Percentiles rank a stretch among this genome's conserved stretches.
phyloP scores from a whole-genome alignment of 1,139 yeast genomes.

The Nakaseomyces delphensis region DNA sequence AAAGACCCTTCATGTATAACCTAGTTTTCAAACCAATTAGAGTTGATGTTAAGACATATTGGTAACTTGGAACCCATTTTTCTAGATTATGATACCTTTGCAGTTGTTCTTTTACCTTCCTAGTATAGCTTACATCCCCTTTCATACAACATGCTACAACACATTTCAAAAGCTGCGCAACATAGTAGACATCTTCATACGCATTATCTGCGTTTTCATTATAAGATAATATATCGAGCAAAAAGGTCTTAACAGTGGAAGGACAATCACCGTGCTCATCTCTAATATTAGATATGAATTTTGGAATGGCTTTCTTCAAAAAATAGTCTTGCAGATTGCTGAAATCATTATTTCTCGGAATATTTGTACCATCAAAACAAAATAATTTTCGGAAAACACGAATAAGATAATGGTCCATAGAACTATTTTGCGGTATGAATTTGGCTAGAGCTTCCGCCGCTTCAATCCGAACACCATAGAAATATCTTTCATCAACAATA shows the following conservation, averaged over 20 bases:
- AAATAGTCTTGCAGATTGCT: slow-evolving; percentile 57
- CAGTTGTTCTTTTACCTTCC: slow-evolving; percentile 49
- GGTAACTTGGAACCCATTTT: slow-evolving; percentile 76
- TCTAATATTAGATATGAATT: slow-evolving; percentile 50
- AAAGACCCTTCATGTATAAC: slow-evolving; percentile 51
- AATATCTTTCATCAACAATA: slow-evolving; percentile 74
- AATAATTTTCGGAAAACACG: slow-evolving; percentile 60
- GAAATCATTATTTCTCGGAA: slow-evolving; percentile 80
- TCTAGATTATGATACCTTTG: slow-evolving; percentile 73
- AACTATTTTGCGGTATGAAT: slow-evolving; percentile 51
- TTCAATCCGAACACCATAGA: slow-evolving; percentile 78
- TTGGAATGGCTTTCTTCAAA: slow-evolving; percentile 60
- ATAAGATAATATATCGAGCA: slow-evolving; percentile 66
- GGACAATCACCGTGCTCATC: slow-evolving; percentile 67
- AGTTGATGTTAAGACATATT: slow-evolving; percentile 49
- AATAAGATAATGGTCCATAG: slow-evolving; percentile 49
- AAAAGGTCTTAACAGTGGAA: slow-evolving; percentile 46
- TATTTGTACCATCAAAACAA: slow-evolving; percentile 57
- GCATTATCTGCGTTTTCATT: slow-evolving; percentile 79
- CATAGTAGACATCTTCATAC: slow-evolving; percentile 65
- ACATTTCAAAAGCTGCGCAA: slow-evolving; percentile 50
- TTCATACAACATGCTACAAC: slow-evolving; percentile 42
- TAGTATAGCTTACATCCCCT: slow-evolving; percentile 33
- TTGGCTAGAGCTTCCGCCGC: slow-evolving; percentile 75
- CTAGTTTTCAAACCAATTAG: slow-evolving; percentile 46